Base-by-base conservation (phyloP, 1,284 basidiomycete species). In the Irpex sp. region DNA sequence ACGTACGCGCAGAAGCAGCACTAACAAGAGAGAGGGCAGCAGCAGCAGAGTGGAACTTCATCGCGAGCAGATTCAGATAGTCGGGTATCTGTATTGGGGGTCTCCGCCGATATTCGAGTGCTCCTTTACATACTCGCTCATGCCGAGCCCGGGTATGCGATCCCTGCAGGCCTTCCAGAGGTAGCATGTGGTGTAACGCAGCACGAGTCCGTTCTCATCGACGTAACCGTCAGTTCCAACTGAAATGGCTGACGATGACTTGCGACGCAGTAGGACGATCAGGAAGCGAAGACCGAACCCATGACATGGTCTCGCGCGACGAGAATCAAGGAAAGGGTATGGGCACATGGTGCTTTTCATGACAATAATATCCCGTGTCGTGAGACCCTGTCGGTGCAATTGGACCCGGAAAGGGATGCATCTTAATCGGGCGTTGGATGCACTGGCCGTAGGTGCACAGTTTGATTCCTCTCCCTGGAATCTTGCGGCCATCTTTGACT, bases 1-100 rank as follows among this genome's bases (percentile, higher is more conserved):
- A 72, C 1, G 70, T 72, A 26, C 65, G 60, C 5, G 67, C 67
- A 57, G 64, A 58, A 26, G 65, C 67, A 31, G 60, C 47, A 19
- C 62, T 59, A 6, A 64, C 60, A 34, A 67, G n/a, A 17, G 64
- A 55, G 13, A 66, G 37, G 38, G 65, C 37, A 34, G 60, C 55
- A 40, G 64, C 36, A 48, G 59, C 44, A 48, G 64, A 63, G 40
- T 38, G 40, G 54, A 56, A 21, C 65, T 63, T 68, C 65, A 64
- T 66, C 11, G 13, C 19, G 13, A 34, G 54, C 21, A 26, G 31
- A 56, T 56, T 15, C 21, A 56, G 34, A 11, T 15, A 21, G 54
- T 15, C 7, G 26, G 26, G 21, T 34, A 36, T 26, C 34, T 36
- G 26, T 8, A 11, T 7, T 13, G 17, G 4, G 49, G 21, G 49